phyloP scores from a whole-genome alignment of 805 yeast genomes.

The Nadsonia fulvescens region DNA sequence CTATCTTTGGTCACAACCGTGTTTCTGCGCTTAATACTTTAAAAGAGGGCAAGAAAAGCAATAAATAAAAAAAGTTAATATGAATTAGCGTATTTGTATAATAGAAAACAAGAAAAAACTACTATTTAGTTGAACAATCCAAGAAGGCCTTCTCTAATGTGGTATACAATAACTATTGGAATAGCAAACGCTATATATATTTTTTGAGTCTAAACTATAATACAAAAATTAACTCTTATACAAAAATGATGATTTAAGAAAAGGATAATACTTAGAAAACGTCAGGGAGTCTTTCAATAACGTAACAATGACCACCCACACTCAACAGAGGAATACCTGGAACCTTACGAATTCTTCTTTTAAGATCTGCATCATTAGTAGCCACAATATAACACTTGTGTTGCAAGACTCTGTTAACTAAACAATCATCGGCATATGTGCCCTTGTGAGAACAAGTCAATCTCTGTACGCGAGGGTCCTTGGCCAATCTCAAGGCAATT shows the following conservation, averaged over 20 bases:
- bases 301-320: slow-evolving; percentile 86
- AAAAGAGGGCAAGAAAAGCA: too few species aligned
- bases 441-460: slow-evolving; percentile 86
- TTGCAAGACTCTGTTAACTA: slow-evolving; percentile 82
- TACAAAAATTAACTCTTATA: too few species aligned
- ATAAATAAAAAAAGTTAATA: too few species aligned
- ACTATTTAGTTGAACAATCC: too few species aligned
- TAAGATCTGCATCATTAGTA: slow-evolving; percentile 92
- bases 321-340: slow-evolving; percentile 97
- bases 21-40: too few species aligned
- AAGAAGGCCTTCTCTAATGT: too few species aligned
- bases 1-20: slow-evolving; percentile 64
- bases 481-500: slow-evolving; percentile 81
- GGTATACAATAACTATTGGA: too few species aligned
- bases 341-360: slow-evolving; percentile 82
- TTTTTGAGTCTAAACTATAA: too few species aligned
- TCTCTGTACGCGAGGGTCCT: slow-evolving; percentile 80
- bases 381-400: slow-evolving; percentile 96
- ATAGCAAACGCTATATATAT: too few species aligned
- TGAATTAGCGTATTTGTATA: too few species aligned
- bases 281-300: slow-evolving; percentile 86
- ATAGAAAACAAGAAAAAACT: too few species aligned
- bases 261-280: slow-evolving; percentile 36
- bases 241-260: too few species aligned
- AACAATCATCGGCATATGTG: slow-evolving; percentile 95